Conservation (phyloP, 441 rosid species). For the Populus hybrid region DNA sequence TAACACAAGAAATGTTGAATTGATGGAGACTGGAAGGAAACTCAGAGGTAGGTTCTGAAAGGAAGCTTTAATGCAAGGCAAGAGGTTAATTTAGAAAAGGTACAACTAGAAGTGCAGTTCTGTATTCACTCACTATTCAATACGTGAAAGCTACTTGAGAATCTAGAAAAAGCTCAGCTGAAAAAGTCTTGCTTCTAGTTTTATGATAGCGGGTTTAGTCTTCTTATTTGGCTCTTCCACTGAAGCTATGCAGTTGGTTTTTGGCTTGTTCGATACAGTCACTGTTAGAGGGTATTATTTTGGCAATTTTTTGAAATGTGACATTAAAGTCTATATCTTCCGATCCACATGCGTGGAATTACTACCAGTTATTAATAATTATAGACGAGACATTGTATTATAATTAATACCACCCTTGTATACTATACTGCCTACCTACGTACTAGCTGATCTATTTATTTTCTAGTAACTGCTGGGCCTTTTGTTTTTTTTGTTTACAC, state of each 20-base stretch:
- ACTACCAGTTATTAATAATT: conserved; percentile 21
- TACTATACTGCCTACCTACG: background rate
- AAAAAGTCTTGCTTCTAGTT: conserved; percentile 30
- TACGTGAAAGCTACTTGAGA: conserved; percentile 34
- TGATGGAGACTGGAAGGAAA: background rate
- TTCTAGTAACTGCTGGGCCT: background rate
- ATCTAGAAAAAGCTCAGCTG: conserved; percentile 22
- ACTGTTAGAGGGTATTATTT: conserved; percentile 14
- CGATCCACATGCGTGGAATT: conserved; percentile 25
- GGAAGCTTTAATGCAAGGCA: background rate
- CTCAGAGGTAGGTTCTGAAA: background rate
- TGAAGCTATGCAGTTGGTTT: conserved; percentile 31
- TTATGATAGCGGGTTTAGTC: conserved; percentile 13
- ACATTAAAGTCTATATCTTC: background rate
- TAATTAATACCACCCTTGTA: background rate
- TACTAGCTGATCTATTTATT: background rate
- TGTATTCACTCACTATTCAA: conserved; percentile 15
- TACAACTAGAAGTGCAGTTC: background rate
- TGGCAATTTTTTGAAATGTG: background rate
- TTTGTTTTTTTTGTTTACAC: background rate
- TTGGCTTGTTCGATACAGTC: conserved; percentile 28
- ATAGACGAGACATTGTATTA: background rate
- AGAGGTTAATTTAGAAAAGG: conserved; percentile 6
- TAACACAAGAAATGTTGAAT: background rate
- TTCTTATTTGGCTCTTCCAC: conserved; percentile 30